phyloP scores from a whole-genome alignment of 1,139 yeast genomes.

The Saccharomyces hybrid region DNA sequence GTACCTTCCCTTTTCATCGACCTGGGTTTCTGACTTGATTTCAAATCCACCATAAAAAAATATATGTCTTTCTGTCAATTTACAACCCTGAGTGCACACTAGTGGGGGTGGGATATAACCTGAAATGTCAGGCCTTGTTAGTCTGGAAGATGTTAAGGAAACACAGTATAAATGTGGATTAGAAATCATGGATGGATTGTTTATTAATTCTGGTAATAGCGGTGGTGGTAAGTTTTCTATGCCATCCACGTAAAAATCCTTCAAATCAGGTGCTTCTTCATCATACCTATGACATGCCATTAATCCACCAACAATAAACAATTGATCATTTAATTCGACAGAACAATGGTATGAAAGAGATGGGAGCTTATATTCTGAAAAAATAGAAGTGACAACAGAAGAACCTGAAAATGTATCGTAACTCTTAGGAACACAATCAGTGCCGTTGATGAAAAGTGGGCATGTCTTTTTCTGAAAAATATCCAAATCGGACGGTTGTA shows the following conservation, averaged over 20 bases:
- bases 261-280: slow-evolving; percentile 32
- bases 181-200: slow-evolving; percentile 35
- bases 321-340: slow-evolving; percentile 31
- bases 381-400: slow-evolving; percentile 31
- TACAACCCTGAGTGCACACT: slow-evolving; percentile 35
- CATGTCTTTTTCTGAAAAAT: slow-evolving; percentile 16
- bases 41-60: slow-evolving; percentile 44
- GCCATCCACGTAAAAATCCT: slow-evolving; percentile 33
- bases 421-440: slow-evolving; percentile 16
- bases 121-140: slow-evolving; percentile 24
- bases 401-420: slow-evolving; percentile 21
- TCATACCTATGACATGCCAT: slow-evolving; percentile 32
- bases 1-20: slow-evolving; percentile 27
- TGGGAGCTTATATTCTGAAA: slow-evolving; percentile 35
- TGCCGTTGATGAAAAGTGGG: slow-evolving; percentile 23
- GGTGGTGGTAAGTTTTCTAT: slow-evolving; percentile 41
- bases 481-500: neutral
- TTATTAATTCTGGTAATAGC: slow-evolving; percentile 33
- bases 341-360: slow-evolving; percentile 37
- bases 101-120: slow-evolving; percentile 39
- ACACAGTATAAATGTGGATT: slow-evolving; percentile 33
- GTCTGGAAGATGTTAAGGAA: slow-evolving; percentile 34
- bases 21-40: slow-evolving; percentile 30
- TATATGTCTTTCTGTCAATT: slow-evolving; percentile 36
- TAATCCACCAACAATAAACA: slow-evolving; percentile 39